Base-by-base conservation (phyloP, 2,329 filamentous ascomycete species). In the Trichoderma sp. region DNA sequence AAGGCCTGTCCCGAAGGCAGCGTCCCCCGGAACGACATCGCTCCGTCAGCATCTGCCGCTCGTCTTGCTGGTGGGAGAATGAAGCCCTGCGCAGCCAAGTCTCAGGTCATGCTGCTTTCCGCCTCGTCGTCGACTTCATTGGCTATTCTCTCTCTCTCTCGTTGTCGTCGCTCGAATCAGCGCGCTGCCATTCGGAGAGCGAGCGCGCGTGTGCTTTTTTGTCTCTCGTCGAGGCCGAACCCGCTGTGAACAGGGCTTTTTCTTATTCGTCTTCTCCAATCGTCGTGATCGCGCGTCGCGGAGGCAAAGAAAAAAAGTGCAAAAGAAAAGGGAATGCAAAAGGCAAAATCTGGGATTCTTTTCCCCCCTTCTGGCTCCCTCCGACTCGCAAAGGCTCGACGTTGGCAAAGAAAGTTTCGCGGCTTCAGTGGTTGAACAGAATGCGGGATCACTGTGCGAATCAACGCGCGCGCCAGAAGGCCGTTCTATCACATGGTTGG, bases 1-100 rank as follows among this genome's bases (percentile, higher is more conserved):
- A 78, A 84, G 74, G 78, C 78, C 78, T 81, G 81, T 76, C 81
- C 81, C 74, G 81, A 78, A 77, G 82, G 82, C 79, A 82, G 78
- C 74, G 78, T 79, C 77, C 79, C 80, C 75, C 79, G 79, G 77
- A 78, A 81, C 74, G 77, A 79, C 78, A 82, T 73, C 64, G 69
- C 72, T 39, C 70, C 63, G 64, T 73, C 72, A 72, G 65, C 72
- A 72, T 79, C 70, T 57, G 70, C 56, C 64, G 61, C 62, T 64
- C 26, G 53, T 68, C 34, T 70, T 68, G 73, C 70, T 72, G 73
- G 51, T 72, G 57, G 53, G 56, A 68, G 64, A 58, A 68, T 39
- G 70, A 65, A 39, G 53, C 56, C 32, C 57, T 65, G 70, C 64
- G 36, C 70, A 43, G 56, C 53, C 26, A 72, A 69, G 64, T 69